Base-by-base conservation (phyloP, 768 basidiomycete genomes). In the Rhizopogon rudus region DNA sequence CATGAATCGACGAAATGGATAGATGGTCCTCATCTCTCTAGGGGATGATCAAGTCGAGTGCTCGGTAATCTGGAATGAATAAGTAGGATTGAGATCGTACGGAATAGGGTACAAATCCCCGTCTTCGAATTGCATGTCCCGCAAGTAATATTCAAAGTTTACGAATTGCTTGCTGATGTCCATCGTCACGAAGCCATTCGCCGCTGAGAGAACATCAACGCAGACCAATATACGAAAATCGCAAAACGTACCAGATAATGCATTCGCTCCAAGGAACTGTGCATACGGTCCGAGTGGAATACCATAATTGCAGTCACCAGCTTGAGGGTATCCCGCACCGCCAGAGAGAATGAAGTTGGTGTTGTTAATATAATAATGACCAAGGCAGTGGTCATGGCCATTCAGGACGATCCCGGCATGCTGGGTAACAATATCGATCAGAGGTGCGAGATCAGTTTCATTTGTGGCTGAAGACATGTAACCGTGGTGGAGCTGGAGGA, bases 301-400 rank as follows among this genome's bases (percentile, higher is more conserved):
- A 48, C 46, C 46, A 31, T 48, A 35, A 31, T 35, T 48, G 46
- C 46, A 48, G 3, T 48, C 46, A 20, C 31, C 31, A 0, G 46
- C 46, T 48, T 48, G 46, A 35, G 46, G 46, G 13, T 48, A 48
- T 17, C 46, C 46, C 31, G 46, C 46, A 31, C 31, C 46, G 5
- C 46, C 46, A 48, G 46, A 48, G 17, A 48, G 46, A 20, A 48
- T 33, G 46, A 48, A 48, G 13, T 48, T 48, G 4, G 46, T 48
- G 13, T 48, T 31, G 13, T 48, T 48, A 14, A 13, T 0, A 17
- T 20, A 48, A 33, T 48, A 48, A 48, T 48, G 46, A 17, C n/a
- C 46, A 7, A 48, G 46, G 20, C 46, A 48, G 13, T 48, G 46
- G 17, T 48, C 46, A 14, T 48, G 46, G 14, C 46, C 46, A 13